Base-by-base conservation (phyloP, 164 flowering plant genomes). In the Magnolia officinalis region DNA sequence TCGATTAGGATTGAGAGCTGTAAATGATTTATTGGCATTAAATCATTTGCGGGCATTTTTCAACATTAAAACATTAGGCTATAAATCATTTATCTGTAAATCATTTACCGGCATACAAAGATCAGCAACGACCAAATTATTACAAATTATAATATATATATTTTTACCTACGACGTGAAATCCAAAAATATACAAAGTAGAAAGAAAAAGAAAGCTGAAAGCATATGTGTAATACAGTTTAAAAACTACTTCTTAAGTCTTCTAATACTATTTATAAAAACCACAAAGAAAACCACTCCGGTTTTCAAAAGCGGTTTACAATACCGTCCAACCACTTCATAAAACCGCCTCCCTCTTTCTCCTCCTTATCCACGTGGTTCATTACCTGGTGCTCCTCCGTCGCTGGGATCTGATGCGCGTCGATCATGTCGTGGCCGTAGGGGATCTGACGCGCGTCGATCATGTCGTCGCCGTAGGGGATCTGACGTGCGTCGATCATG, bases 361-460 rank as follows among this genome's bases (percentile, higher is more conserved):
- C 65, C 31, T 74, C 70, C 1, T 52, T 50, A 20, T 31, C 67
- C 16, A 24, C 77, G 51, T 72, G 51, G 9, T 31, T 18, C 4
- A 4, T 8, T 59, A 19, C 63, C 63, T 58, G 16, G 61, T 58
- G 61, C 7, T 59, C 26, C 31, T 14, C 63, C n/a, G 5, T 59
- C 16, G 16, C 63, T 10, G 63, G 63, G 24, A 21, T 65, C 67
- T 20, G 67, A 64, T 21, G 9, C 24, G 24, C 67, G 23, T 64
- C 67, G 63, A 59, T 59, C 63, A 59, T 59, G 77, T 88, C 90
- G 76, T 88, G 71, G 1, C 85, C 86, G 75, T 81, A 84, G 23
- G 63, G 63, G 23, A 21, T 64, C 67, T 21, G 67, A 65, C 10
- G 9, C 26, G 26, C 31, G 24, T 65, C 67, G 63, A 59, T 59